Evolutionary conservation across 345 rosid species (phyloP).

Genomic region (Eucalyptus cladocalyx): DNA sequence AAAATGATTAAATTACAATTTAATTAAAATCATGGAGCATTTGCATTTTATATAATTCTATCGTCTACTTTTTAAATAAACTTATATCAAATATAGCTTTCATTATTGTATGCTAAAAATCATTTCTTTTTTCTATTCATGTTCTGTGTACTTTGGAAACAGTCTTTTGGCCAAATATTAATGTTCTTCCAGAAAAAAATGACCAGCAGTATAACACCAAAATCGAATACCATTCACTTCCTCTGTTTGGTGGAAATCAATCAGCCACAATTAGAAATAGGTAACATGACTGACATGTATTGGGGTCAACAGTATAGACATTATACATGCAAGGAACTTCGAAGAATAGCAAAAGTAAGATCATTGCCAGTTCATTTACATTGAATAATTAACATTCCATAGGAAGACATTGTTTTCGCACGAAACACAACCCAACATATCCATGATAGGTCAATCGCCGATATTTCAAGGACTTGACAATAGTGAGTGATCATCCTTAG

Average conservation of each 20-base stretch:
- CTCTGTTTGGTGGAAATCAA: constrained; percentile 85
- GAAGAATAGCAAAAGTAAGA: background rate
- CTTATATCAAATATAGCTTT: background rate
- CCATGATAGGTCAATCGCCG: background rate
- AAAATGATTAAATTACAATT: background rate
- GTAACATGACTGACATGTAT: background rate
- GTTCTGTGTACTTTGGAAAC: background rate
- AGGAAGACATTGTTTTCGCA: background rate
- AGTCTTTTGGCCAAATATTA: background rate
- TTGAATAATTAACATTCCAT: background rate
- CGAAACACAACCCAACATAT: background rate
- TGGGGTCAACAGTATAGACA: background rate
- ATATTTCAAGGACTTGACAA: background rate
- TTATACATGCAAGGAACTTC: background rate
- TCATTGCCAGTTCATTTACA: background rate
- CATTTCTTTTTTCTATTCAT: background rate
- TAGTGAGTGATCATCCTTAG: background rate
- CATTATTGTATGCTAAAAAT: background rate
- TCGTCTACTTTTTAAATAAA: background rate
- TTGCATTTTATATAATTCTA: background rate
- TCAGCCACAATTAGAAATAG: constrained; percentile 16
- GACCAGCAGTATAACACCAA: constrained; percentile 98
- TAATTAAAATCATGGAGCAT: background rate
- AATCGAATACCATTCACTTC: constrained; percentile 83
- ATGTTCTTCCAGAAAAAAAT: constrained; percentile 25